These are phyloP conservation scores for Candida endomychidarum DNA, from an alignment of 805 yeast genomes.

Conservation along the genomic window DNA sequence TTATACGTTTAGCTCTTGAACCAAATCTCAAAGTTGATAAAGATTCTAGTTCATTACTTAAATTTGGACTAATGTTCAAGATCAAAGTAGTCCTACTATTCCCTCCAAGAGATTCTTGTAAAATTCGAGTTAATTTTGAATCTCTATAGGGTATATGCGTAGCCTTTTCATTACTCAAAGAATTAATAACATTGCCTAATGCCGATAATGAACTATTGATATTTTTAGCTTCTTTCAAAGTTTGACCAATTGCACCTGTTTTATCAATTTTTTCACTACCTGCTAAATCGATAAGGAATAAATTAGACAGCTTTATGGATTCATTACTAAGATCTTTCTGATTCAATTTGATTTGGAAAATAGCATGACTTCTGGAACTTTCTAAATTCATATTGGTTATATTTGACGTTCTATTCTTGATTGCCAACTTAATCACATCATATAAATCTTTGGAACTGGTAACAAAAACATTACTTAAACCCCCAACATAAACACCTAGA, in stretches of 20 bases:
- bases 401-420: slow-evolving; percentile 52
- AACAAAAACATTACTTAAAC: slow-evolving; percentile 63
- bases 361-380: slow-evolving; percentile 79
- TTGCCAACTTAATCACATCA: slow-evolving; percentile 58
- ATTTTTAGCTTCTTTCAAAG: slow-evolving; percentile 79
- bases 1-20: slow-evolving; percentile 77
- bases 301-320: slow-evolving; percentile 57
- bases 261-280: slow-evolving; percentile 81
- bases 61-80: slow-evolving; percentile 86
- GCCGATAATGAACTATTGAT: slow-evolving; percentile 77
- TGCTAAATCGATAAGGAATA: slow-evolving; percentile 80
- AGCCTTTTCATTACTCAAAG: slow-evolving; percentile 67
- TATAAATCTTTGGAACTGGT: slow-evolving; percentile 58
- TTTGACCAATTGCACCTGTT: slow-evolving; percentile 71
- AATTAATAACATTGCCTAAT: slow-evolving; percentile 77
- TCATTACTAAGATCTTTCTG: slow-evolving; percentile 60
- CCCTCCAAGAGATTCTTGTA: slow-evolving; percentile 86
- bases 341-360: slow-evolving; percentile 65
- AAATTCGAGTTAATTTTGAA: slow-evolving; percentile 69
- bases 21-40: slow-evolving; percentile 86
- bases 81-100: slow-evolving; percentile 82
- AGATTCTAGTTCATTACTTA: slow-evolving; percentile 75
- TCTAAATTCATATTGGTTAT: slow-evolving; percentile 70
- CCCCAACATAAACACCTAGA: slow-evolving; percentile 69
- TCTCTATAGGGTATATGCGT: slow-evolving; percentile 85